Percentiles rank a stretch among this genome's conserved stretches.
Evolutionary conservation across 1,284 basidiomycete genomes (phyloP).

Genomic region (Malassezia yamatoensis): DNA sequence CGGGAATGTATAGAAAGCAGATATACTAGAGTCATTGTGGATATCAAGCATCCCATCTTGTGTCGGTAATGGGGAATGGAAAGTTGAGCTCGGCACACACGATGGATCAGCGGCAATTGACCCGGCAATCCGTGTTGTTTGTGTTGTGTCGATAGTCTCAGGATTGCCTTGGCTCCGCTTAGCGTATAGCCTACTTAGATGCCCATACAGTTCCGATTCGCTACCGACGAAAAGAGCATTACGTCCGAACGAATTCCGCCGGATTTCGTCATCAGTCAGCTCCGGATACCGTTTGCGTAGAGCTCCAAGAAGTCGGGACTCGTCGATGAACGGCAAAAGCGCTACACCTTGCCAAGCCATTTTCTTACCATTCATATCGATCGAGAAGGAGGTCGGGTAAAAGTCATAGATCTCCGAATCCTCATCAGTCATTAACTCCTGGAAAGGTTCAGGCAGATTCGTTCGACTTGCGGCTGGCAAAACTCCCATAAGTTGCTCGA

Average conservation of each 20-base stretch:
- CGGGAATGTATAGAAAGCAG: conserved; percentile 80
- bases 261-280: conserved; percentile 69
- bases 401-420: conserved; percentile 92
- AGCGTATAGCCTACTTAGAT: conserved; percentile 72
- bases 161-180: conserved; percentile 58
- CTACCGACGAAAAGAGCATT: conserved; percentile 76
- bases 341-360: conserved; percentile 99
- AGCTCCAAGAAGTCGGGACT: conserved; percentile 60
- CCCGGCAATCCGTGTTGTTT: conserved; percentile 71
- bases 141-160: conserved; percentile 57
- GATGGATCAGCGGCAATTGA: conserved; percentile 69
- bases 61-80: conserved; percentile 61
- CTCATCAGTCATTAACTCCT: conserved; percentile 73
- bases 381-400: conserved; percentile 81
- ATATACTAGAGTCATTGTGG: conserved; percentile 72
- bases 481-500: conserved; percentile 94
- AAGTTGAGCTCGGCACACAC: conserved; percentile 83
- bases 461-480: conserved; percentile 82
- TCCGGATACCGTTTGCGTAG: conserved; percentile 65
- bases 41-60: conserved; percentile 58
- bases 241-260: conserved; percentile 75
- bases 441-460: conserved; percentile 79
- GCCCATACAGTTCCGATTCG: conserved; percentile 72
- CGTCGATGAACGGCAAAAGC: conserved; percentile 88
- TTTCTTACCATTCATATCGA: conserved; percentile 99